phyloP scores from a whole-genome alignment of 805 yeast species.

The Teunomyces stri region DNA sequence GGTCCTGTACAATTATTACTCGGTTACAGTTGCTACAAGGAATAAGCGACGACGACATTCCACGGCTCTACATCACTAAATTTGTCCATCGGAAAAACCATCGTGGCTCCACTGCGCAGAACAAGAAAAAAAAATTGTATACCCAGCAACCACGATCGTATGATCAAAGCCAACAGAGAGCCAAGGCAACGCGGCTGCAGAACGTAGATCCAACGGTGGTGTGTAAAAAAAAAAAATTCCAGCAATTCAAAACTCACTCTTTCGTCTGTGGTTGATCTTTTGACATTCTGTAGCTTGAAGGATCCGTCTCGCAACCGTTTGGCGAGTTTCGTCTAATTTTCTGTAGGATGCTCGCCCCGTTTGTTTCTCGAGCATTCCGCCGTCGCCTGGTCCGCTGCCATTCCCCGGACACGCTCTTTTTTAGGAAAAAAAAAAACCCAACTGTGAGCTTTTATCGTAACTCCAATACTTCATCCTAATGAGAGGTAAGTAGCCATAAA shows the following conservation, averaged over 20 bases:
- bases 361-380: background rate
- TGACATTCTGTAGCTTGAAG: background rate
- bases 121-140: no score
- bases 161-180: background rate
- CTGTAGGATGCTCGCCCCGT: background rate
- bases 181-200: background rate
- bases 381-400: background rate
- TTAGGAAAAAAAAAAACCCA: background rate
- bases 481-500: conserved; percentile 11
- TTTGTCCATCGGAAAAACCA: background rate
- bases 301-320: background rate
- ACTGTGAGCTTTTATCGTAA: background rate
- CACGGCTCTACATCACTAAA: no score
- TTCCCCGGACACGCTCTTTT: conserved; percentile 4
- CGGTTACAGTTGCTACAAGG: no score
- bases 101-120: no score
- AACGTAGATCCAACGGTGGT: background rate
- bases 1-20: no score
- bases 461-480: conserved; percentile 4
- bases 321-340: background rate
- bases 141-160: background rate
- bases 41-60: no score
- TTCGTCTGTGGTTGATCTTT: no score
- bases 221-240: background rate
- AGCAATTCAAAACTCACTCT: no score